Evolutionary conservation across 306 rosid genomes (phyloP).

Genomic region (Malus sieversii): DNA sequence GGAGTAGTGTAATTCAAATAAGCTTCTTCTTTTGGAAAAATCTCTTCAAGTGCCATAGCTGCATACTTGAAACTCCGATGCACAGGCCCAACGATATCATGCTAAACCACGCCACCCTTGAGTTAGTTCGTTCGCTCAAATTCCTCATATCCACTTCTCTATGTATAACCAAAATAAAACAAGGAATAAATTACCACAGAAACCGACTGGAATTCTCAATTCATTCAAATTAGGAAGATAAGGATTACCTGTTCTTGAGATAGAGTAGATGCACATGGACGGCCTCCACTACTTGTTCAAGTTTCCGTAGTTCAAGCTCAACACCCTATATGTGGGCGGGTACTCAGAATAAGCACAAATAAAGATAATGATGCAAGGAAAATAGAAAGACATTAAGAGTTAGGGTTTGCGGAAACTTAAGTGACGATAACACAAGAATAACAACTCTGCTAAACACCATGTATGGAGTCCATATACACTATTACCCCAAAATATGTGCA

Average conservation of each 20-base stretch:
- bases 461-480: neutral
- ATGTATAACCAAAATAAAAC: neutral
- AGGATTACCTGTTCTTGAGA: conserved; percentile 64
- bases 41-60: conserved; percentile 75
- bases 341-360: neutral
- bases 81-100: conserved; percentile 68
- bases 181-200: neutral
- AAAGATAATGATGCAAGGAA: neutral
- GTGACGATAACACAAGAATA: neutral
- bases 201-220: neutral
- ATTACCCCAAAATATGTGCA: neutral
- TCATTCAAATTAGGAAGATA: neutral
- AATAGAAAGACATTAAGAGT: neutral
- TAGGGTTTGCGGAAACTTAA: neutral
- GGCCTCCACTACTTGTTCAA: conserved; percentile 86
- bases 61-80: conserved; percentile 64
- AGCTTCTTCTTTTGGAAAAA: conserved; percentile 95
- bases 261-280: conserved; percentile 77
- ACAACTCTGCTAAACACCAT: neutral
- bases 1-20: conserved; percentile 31
- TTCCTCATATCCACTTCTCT: conserved; percentile 89
- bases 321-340: conserved; percentile 46
- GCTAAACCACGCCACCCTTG: conserved; percentile 77
- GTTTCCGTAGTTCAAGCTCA: conserved; percentile 84
- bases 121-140: conserved; percentile 71